Base-by-base conservation (phyloP, 179 eudicot species). In the Sideroxylon spinosum region DNA sequence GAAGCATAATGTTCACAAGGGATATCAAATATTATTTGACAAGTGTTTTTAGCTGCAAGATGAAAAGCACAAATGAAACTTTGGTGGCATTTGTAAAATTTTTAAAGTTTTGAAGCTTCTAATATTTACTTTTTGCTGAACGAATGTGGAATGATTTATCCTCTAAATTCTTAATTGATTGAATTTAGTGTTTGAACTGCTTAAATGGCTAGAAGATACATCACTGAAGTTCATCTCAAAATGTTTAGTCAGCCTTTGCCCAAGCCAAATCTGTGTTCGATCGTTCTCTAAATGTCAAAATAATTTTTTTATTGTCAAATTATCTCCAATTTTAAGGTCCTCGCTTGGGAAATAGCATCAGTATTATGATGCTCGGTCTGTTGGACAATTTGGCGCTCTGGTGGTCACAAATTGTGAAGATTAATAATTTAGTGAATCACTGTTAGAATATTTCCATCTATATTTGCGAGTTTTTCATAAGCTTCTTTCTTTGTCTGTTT, bases 211-310 rank as follows among this genome's bases (percentile, higher is more conserved):
- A 29, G 75, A 71, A 57, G 53, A 71, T 7, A 46, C 2, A 57
- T 14, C n/a, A 5, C 16, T 25, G 22, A 71, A 22, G 28, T 14
- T 7, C 11, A 4, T 46, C 14, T 46, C 23, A 19, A 23, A 61
- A 61, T 74, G 68, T 14, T 60, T 74, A 46, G 56, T 71, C 71
- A 63, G 71, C 19, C 50, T 76, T 20, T 73, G 63, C 37, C 28
- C 25, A 0, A 29, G 19, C 12, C 61, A 52, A 71, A 68, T 68
- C 19, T 37, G 52, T 26, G 23, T 68, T 37, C 23, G 9, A 3
- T 68, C 44, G 22, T n/a, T 73, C 12, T 8, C 32, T 32, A 19
- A 73, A 16, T 50, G 9, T 59, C 65, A 56, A 25, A 26, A 6
- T 26, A 26, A 26, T 13, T 63, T 32, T 32, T 10, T 49, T n/a